phyloP scores from a whole-genome alignment of 257 asterid species.

The Solanum pinnatisectum region DNA sequence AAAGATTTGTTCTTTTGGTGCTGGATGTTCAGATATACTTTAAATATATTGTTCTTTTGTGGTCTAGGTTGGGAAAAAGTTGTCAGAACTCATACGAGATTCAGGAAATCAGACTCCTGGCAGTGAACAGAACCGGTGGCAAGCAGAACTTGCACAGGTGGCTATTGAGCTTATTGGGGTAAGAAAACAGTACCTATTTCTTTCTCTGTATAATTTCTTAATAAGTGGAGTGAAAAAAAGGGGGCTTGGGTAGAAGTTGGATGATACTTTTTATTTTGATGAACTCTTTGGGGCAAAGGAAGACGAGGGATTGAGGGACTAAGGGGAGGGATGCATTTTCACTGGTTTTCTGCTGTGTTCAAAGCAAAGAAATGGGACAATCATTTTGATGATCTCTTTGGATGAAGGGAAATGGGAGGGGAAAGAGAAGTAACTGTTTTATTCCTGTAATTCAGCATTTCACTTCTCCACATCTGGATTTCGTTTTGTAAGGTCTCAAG shows the following conservation, averaged over 20 bases:
- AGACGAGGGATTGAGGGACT: background rate
- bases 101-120: conserved; percentile 77
- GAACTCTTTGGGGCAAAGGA: background rate
- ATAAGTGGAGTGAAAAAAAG: background rate
- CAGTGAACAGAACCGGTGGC: conserved; percentile 93
- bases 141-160: conserved; percentile 85
- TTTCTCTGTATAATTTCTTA: background rate
- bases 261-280: background rate
- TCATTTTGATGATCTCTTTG: background rate
- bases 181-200: conserved; percentile 11
- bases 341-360: background rate
- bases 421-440: background rate
- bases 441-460: background rate
- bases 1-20: background rate
- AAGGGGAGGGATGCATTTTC: background rate
- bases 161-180: conserved; percentile 93
- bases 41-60: background rate
- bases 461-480: background rate
- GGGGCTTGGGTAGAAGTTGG: background rate
- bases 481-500: background rate
- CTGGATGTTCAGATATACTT: background rate
- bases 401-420: background rate
- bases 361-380: background rate
- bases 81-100: conserved; percentile 96
- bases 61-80: conserved; percentile 74